Evolutionary conservation across 345 rosid species (phyloP).

Genomic region (Eucalyptus sp.): DNA sequence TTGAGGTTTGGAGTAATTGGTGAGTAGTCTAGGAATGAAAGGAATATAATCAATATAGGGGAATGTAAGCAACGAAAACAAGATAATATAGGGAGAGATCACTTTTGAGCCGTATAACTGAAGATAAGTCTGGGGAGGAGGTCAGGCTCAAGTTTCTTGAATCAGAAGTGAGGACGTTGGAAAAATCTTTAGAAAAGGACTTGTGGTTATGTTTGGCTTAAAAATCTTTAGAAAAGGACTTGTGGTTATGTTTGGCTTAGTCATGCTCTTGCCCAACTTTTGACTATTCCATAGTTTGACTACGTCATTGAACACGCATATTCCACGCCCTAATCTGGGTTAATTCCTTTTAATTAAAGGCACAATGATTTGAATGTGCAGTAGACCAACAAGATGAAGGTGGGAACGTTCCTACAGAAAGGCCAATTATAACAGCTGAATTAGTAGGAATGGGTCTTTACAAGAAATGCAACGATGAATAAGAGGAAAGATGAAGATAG

Average conservation of each 20-base stretch:
- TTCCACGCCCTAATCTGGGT: not conserved
- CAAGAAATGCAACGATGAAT: not conserved
- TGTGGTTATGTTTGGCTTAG: not conserved
- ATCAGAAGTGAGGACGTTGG: not conserved
- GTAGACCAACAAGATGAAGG: not conserved
- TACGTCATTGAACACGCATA: not conserved
- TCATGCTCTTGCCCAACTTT: not conserved
- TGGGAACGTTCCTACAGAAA: not conserved
- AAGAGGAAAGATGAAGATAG: not conserved
- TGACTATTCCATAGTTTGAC: not conserved
- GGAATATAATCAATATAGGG: not conserved
- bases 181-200: not conserved
- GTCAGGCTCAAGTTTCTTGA: not conserved
- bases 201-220: not conserved
- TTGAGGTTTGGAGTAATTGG: not conserved
- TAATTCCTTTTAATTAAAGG: not conserved
- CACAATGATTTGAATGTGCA: not conserved
- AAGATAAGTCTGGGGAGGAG: not conserved
- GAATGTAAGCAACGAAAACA: not conserved
- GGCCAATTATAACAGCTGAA: not conserved
- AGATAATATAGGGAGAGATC: not conserved
- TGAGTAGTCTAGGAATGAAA: not conserved
- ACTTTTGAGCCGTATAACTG: not conserved
- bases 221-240: not conserved
- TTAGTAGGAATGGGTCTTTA: not conserved